Evolutionary conservation across 441 rosid species (phyloP).

Genomic region (Populus hybrid): DNA sequence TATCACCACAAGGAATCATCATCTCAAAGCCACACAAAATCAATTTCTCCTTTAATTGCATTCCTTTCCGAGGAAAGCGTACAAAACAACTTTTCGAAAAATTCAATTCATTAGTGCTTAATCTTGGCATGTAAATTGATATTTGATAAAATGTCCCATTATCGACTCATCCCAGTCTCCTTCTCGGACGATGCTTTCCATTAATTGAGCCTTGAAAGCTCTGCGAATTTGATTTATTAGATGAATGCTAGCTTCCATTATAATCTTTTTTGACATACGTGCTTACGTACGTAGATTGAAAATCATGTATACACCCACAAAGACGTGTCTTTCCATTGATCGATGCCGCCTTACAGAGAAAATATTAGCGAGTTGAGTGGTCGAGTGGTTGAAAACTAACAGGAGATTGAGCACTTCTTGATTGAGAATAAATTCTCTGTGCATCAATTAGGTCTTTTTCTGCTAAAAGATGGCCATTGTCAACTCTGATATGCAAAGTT

Average conservation of each 20-base stretch:
- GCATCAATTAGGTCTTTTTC: slow-evolving; percentile 7
- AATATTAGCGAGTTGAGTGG: too few species aligned
- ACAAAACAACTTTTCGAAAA: slow-evolving; percentile 34
- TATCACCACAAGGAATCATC: slow-evolving; percentile 38
- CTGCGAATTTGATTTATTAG: neutral
- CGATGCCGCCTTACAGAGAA: neutral
- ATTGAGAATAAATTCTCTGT: neutral
- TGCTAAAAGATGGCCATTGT: slow-evolving; percentile 11
- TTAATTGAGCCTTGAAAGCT: slow-evolving; percentile 4
- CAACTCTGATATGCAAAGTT: neutral
- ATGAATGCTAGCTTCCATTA: neutral
- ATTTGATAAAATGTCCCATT: slow-evolving; percentile 17
- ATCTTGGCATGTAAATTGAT: slow-evolving; percentile 19
- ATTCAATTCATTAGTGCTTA: slow-evolving; percentile 22
- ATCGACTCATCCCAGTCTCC: slow-evolving; percentile 5
- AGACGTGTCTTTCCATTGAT: neutral
- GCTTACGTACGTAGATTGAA: too few species aligned
- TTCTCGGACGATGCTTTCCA: slow-evolving; percentile 18
- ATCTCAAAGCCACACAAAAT: slow-evolving; percentile 45
- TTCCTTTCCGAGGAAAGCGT: slow-evolving; percentile 37
- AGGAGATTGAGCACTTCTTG: neutral
- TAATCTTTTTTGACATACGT: neutral
- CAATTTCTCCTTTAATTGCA: slow-evolving; percentile 21
- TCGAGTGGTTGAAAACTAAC: neutral
- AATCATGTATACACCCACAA: neutral